A percentile compares a stretch with the other conserved stretches of the same genome.
These are phyloP conservation scores for Lathyrus aphaca DNA, from an alignment of 306 rosid genomes.

Conservation along the genomic window DNA sequence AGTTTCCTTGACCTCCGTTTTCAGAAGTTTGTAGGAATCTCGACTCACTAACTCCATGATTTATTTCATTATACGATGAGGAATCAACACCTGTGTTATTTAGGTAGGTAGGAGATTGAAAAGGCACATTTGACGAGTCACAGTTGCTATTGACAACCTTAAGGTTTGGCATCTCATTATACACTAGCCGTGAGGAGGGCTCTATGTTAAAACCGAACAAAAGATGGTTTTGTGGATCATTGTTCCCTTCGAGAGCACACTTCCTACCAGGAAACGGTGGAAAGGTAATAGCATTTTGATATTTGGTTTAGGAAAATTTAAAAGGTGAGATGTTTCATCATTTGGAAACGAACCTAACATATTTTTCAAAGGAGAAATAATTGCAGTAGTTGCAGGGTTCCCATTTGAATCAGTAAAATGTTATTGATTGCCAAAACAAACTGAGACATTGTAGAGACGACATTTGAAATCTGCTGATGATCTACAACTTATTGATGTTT, in stretches of 20 bases:
- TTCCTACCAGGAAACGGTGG: constrained; percentile 98
- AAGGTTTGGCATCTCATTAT: constrained; percentile 72
- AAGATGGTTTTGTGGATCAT: constrained; percentile 85
- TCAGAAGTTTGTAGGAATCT: constrained; percentile 76
- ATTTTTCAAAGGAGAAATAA: constrained; percentile 76
- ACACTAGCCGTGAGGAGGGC: constrained; percentile 74
- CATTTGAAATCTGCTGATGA: constrained; percentile 68
- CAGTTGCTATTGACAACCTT: constrained; percentile 62
- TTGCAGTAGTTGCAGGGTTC: constrained; percentile 55
- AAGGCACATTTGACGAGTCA: constrained; percentile 59
- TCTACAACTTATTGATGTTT: constrained; percentile 59
- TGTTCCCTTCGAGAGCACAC: constrained; percentile 70
- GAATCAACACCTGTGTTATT: constrained; percentile 62
- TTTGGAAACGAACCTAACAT: constrained; percentile 75
- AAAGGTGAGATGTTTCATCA: constrained; percentile 69
- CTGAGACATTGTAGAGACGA: constrained; percentile 67
- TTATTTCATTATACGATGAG: constrained; percentile 61
- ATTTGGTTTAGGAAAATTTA: no score
- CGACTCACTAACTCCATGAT: constrained; percentile 68
- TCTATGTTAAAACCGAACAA: constrained; percentile 91
- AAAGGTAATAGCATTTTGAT: constrained; percentile 62
- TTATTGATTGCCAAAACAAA: constrained; percentile 71
- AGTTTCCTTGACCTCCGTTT: constrained; percentile 65
- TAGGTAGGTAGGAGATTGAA: constrained; percentile 70
- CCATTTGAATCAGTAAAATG: constrained; percentile 76